Percentiles rank a stretch among this genome's conserved stretches.
These are phyloP conservation scores for Penicillium taxi DNA, from an alignment of 495 filamentous ascomycete genomes.

Conservation along the genomic window DNA sequence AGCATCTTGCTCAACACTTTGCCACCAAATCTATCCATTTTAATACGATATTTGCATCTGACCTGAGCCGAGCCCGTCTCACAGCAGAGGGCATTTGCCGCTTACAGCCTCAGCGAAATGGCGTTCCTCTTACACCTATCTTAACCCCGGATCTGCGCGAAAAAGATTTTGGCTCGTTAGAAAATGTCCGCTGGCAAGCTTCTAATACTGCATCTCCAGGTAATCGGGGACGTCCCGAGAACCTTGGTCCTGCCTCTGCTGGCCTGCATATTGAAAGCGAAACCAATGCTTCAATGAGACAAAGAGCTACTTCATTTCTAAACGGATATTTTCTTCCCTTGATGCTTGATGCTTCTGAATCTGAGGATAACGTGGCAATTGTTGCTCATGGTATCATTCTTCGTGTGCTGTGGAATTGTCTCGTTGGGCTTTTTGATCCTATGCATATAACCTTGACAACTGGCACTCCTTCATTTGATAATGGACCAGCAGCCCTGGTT, in stretches of 20 bases:
- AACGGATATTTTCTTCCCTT: conserved; percentile 50
- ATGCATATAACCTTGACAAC: conserved; percentile 22
- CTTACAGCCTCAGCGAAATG: conserved; percentile 1
- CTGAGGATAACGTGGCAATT: conserved; percentile 45
- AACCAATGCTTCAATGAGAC: conserved; percentile 51
- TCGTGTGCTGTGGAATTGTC: conserved; percentile 52
- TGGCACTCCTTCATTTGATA: conserved; percentile 2
- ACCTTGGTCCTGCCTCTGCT: not conserved
- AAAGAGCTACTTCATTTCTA: conserved; percentile 56
- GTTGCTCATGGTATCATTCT: conserved; percentile 80
- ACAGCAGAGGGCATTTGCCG: conserved; percentile 40
- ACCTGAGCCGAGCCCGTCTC: conserved; percentile 61
- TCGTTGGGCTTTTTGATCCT: conserved; percentile 48
- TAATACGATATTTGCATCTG: conserved; percentile 67
- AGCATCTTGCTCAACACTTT: conserved; percentile 43
- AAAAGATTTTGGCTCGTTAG: conserved; percentile 22
- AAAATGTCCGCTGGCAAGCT: conserved; percentile 7
- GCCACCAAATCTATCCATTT: conserved; percentile 34
- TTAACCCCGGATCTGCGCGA: conserved; percentile 20
- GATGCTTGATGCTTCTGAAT: conserved; percentile 27
- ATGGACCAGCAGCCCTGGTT: conserved; percentile 7
- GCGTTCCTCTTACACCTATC: conserved; percentile 6
- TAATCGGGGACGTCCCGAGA: not conserved
- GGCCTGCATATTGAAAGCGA: conserved; percentile 21
- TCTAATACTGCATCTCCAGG: not conserved